A percentile compares a stretch with the other conserved stretches of the same genome.
Evolutionary conservation across 2,329 filamentous ascomycete species (phyloP).

Genomic region (Harringtonia aguacate): DNA sequence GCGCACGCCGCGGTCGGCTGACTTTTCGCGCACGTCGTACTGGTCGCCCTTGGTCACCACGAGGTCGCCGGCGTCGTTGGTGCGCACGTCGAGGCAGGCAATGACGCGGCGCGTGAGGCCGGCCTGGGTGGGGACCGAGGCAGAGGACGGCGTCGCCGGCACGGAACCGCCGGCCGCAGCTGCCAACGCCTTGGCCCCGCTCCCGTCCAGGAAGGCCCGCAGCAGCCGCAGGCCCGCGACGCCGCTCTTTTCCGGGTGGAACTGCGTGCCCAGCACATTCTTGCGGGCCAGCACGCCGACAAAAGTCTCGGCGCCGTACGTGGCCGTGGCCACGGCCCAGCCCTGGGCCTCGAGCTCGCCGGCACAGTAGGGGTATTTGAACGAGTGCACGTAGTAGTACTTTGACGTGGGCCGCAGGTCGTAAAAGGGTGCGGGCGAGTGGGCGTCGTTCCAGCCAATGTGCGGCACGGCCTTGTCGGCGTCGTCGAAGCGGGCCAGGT

Average conservation of each 20-base stretch:
- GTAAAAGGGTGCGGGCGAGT: constrained; percentile 44
- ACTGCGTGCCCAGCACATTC: constrained; percentile 86
- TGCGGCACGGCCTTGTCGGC: constrained; percentile 84
- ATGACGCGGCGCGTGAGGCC: constrained; percentile 90
- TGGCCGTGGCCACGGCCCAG: constrained; percentile 86
- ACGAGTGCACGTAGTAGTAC: constrained; percentile 98
- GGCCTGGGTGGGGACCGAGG: too few relatives aligned
- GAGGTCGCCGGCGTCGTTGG: constrained; percentile 88
- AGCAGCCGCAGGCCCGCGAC: constrained; percentile 76
- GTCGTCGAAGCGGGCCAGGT: constrained; percentile 67
- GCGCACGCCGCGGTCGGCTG: constrained; percentile 55
- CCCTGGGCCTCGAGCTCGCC: constrained; percentile 70
- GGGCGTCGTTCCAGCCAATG: constrained; percentile 96
- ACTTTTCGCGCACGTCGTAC: constrained; percentile 94
- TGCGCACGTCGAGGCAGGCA: constrained; percentile 88
- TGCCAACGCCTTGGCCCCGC: constrained; percentile 41
- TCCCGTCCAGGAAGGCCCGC: constrained; percentile 75
- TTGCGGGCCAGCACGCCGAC: constrained; percentile 79
- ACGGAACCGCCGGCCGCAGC: neutral
- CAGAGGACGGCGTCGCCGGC: too few relatives aligned
- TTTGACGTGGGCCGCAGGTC: constrained; percentile 73
- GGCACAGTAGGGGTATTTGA: constrained; percentile 65
- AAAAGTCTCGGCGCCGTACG: constrained; percentile 82
- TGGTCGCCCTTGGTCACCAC: constrained; percentile 98
- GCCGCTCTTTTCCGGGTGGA: constrained; percentile 96